These are phyloP conservation scores for Cyberlindnera maclurae DNA, from an alignment of 805 yeast genomes.

Conservation along the genomic window DNA sequence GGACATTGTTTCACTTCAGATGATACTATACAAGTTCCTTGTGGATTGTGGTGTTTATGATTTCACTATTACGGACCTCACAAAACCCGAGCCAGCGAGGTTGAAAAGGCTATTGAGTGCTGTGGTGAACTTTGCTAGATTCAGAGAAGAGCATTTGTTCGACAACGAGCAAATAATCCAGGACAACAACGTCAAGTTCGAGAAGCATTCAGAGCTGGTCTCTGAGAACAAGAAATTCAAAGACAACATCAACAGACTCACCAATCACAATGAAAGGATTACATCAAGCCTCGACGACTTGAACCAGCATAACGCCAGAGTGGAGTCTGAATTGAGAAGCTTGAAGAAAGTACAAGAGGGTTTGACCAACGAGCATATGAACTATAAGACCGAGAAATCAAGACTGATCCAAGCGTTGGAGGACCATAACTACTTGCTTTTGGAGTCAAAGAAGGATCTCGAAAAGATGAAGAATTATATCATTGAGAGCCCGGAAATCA, in stretches of 20 bases:
- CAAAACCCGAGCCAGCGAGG: conserved; percentile 69
- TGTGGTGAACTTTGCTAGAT: conserved; percentile 77
- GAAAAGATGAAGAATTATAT: conserved; percentile 56
- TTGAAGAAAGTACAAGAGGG: conserved; percentile 58
- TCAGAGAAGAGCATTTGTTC: conserved; percentile 66
- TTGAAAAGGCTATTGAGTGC: conserved; percentile 67
- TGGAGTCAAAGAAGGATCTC: conserved; percentile 50
- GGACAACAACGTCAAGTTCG: conserved; percentile 43
- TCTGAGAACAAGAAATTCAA: conserved; percentile 33
- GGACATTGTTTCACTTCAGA: conserved; percentile 47
- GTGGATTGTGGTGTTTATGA: conserved; percentile 72
- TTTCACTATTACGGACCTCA: conserved; percentile 65
- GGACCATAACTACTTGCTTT: conserved; percentile 47
- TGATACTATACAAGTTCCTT: conserved; percentile 55
- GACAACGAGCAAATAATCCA: conserved; percentile 61
- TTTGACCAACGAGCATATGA: conserved; percentile 52
- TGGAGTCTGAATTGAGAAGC: conserved; percentile 56
- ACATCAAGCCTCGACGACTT: conserved; percentile 33
- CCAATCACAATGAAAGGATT: conserved; percentile 22
- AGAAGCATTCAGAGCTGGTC: conserved; percentile 36
- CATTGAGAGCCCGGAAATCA: conserved; percentile 50
- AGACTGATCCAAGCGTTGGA: conserved; percentile 52
- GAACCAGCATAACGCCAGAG: conserved; percentile 41
- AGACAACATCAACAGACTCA: conserved; percentile 30
- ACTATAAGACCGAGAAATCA: conserved; percentile 58